phyloP scores from a whole-genome alignment of 106 monocot species.

The Ottelia alismoides region DNA sequence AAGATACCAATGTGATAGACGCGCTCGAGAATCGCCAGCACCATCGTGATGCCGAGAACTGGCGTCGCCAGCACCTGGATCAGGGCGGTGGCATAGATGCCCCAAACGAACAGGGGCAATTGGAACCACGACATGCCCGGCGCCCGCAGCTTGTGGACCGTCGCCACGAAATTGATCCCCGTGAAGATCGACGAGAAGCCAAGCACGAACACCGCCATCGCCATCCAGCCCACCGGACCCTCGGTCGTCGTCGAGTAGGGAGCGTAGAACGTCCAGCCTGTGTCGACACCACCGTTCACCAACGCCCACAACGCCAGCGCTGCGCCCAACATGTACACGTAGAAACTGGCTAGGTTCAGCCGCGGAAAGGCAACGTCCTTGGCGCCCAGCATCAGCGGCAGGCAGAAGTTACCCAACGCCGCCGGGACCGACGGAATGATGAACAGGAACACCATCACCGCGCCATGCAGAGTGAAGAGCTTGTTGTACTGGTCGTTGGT shows the following conservation, averaged over 20 bases:
- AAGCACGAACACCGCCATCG: background rate
- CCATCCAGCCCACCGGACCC: background rate
- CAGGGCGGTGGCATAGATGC: background rate
- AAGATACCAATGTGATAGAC: too few relatives aligned
- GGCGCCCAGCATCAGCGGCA: too few relatives aligned
- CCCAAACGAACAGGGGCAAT: background rate
- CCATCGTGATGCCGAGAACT: background rate
- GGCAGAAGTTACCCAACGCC: too few relatives aligned
- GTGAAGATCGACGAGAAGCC: background rate
- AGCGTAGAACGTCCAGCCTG: too few relatives aligned
- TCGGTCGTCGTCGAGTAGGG: background rate
- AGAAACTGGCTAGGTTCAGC: background rate
- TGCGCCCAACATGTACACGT: background rate
- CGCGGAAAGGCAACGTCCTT: background rate
- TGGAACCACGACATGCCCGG: background rate
- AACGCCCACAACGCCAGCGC: background rate
- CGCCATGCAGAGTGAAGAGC: too few relatives aligned
- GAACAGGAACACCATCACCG: too few relatives aligned
- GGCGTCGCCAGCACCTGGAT: background rate
- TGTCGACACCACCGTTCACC: background rate
- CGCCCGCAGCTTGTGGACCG: background rate
- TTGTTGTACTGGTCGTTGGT: too few relatives aligned
- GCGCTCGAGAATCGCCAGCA: too few relatives aligned
- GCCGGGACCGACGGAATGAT: too few relatives aligned
- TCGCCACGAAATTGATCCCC: background rate